Conservation (phyloP, 805 yeast species). For the Hagleromyces aurorensis region DNA sequence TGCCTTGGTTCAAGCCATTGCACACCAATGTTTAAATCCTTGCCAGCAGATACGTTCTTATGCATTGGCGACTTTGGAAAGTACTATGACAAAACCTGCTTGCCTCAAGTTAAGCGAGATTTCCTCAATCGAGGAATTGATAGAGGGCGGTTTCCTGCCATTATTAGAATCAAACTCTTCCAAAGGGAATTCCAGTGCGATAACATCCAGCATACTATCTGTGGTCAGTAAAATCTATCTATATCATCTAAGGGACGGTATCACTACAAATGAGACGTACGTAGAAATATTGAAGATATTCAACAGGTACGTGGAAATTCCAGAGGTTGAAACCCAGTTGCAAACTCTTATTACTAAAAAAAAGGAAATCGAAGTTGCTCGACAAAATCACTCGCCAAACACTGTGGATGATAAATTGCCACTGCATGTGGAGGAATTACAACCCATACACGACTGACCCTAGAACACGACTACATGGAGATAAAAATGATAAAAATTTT, state of each 20-base stretch:
- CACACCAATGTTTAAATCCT: slow-evolving; percentile 86
- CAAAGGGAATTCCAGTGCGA: slow-evolving; percentile 19
- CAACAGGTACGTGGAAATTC: slow-evolving; percentile 34
- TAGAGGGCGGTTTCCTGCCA: slow-evolving; percentile 72
- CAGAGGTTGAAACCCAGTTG: slow-evolving; percentile 32
- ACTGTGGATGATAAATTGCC: not conserved
- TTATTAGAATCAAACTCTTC: slow-evolving; percentile 19
- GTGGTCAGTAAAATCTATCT: slow-evolving; percentile 60
- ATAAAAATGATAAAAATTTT: too few relatives aligned
- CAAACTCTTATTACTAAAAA: slow-evolving; percentile 34
- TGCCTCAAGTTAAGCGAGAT: slow-evolving; percentile 32
- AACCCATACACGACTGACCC: too few relatives aligned
- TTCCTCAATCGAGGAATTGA: slow-evolving; percentile 45
- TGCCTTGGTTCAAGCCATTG: slow-evolving; percentile 72
- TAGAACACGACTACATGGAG: too few relatives aligned
- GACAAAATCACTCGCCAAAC: not conserved
- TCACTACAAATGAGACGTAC: slow-evolving; percentile 33
- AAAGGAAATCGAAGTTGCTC: slow-evolving; percentile 30
- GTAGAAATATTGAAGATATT: slow-evolving; percentile 33
- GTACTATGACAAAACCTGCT: slow-evolving; percentile 32
- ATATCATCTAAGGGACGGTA: slow-evolving; percentile 35
- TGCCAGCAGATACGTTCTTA: slow-evolving; percentile 65
- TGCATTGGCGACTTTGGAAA: slow-evolving; percentile 57
- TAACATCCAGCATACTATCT: slow-evolving; percentile 60
- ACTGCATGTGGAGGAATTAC: slow-evolving; percentile 1